Evolutionary conservation across 2,329 filamentous ascomycete genomes (phyloP).

Genomic region (Aspergillus sp.): DNA sequence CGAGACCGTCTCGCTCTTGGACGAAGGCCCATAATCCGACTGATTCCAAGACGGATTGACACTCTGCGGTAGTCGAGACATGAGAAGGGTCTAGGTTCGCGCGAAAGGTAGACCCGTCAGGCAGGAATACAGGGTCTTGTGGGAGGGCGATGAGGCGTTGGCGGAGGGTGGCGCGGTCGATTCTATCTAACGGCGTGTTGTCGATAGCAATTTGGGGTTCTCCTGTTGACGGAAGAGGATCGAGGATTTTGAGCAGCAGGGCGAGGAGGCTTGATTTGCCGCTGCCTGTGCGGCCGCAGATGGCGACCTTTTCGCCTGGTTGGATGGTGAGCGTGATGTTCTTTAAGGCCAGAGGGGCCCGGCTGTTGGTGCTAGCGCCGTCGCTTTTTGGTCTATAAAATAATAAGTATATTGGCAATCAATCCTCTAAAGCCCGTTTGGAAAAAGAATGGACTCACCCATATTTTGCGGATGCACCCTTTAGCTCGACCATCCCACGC

Average conservation of each 20-base stretch:
- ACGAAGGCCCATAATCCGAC: conserved; percentile 12
- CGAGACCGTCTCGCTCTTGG: conserved; percentile 2
- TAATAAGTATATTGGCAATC: background rate
- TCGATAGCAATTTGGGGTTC: background rate
- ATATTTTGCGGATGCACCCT: conserved; percentile 6
- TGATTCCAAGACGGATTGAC: background rate
- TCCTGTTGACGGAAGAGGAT: conserved; percentile 22
- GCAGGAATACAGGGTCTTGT: conserved; percentile 56
- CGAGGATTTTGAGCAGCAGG: conserved; percentile 42
- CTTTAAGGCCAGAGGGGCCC: too few species aligned
- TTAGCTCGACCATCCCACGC: background rate
- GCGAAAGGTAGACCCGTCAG: conserved; percentile 43
- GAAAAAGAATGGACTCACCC: too few species aligned
- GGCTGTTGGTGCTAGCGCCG: too few species aligned
- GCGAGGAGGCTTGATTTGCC: conserved; percentile 46
- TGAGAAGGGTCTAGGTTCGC: conserved; percentile 43
- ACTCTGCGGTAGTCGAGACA: background rate
- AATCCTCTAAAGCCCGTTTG: too few species aligned
- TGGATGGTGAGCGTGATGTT: conserved; percentile 1
- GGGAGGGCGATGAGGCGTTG: conserved; percentile 53
- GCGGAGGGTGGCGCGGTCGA: conserved; percentile 48
- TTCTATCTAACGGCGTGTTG: conserved; percentile 19
- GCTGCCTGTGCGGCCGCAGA: conserved; percentile 23
- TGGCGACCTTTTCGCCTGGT: conserved; percentile 13
- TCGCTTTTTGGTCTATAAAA: too few species aligned